A percentile compares a stretch with the other conserved stretches of the same genome.
These are phyloP conservation scores for Rhipidocladum racemiflorum DNA, from an alignment of 176 grass and related monocot genomes.

Conservation along the genomic window DNA sequence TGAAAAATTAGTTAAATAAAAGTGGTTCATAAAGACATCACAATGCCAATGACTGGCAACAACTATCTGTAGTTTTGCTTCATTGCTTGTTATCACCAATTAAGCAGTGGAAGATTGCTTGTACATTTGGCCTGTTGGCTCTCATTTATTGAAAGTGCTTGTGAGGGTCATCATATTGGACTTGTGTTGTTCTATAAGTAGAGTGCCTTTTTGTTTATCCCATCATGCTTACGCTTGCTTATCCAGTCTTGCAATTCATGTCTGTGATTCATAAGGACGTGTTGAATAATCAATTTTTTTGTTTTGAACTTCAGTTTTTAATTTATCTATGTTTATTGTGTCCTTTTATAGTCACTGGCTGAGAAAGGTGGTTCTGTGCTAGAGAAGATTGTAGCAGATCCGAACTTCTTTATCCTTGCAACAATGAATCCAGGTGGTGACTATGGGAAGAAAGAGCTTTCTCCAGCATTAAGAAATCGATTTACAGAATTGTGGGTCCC, in stretches of 20 bases:
- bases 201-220: neutral
- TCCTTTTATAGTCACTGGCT: conserved; percentile 68
- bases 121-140: neutral
- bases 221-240: conserved; percentile 1
- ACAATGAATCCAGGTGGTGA: conserved; percentile 99
- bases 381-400: conserved; percentile 80
- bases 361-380: conserved; percentile 90
- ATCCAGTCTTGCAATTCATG: neutral
- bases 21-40: neutral
- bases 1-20: neutral
- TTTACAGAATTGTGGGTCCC: conserved; percentile 98
- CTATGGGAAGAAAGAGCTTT: conserved; percentile 95
- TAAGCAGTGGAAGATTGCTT: neutral
- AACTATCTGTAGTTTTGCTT: neutral
- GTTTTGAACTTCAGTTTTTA: conserved; percentile 14
- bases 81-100: neutral
- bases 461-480: conserved; percentile 83
- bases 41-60: neutral
- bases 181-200: neutral
- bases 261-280: neutral
- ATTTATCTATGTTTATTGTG: conserved; percentile 17
- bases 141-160: neutral
- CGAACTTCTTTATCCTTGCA: conserved; percentile 83
- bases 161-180: neutral
- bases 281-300: neutral